Evolutionary conservation across 2,329 filamentous ascomycete genomes (phyloP).

Genomic region (Mariannaea sp.): DNA sequence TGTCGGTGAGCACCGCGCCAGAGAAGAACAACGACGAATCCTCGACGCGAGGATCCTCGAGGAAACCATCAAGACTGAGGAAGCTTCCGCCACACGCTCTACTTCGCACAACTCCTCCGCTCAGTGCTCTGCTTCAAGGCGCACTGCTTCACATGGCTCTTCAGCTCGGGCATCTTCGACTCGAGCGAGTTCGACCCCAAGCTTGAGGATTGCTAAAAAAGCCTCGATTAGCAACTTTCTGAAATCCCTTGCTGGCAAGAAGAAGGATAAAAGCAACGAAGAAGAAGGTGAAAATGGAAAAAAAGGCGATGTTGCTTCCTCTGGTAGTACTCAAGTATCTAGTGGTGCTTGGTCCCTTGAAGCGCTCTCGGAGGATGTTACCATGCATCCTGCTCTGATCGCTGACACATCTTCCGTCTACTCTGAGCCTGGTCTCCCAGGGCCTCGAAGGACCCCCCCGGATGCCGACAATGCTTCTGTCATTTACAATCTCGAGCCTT

Average conservation of each 20-base stretch:
- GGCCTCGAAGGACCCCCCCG: neutral
- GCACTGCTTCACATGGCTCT: no score
- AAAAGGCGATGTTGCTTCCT: slow-evolving; percentile 34
- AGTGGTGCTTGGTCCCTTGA: neutral
- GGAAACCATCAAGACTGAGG: slow-evolving; percentile 36
- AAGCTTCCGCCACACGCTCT: no score
- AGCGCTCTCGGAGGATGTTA: slow-evolving; percentile 31
- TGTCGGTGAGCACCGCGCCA: slow-evolving; percentile 57
- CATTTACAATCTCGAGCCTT: slow-evolving; percentile 19
- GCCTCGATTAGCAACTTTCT: slow-evolving; percentile 51
- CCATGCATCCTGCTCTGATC: slow-evolving; percentile 28
- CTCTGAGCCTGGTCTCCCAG: slow-evolving; percentile 10
- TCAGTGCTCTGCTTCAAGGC: no score
- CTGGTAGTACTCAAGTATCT: slow-evolving; percentile 34
- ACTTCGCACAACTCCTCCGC: no score
- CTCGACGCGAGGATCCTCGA: slow-evolving; percentile 30
- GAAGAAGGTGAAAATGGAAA: slow-evolving; percentile 24
- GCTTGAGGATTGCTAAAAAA: slow-evolving; percentile 48
- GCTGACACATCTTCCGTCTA: slow-evolving; percentile 25
- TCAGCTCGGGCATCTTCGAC: no score
- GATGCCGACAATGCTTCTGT: slow-evolving; percentile 13
- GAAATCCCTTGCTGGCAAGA: slow-evolving; percentile 43
- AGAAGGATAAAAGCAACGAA: slow-evolving; percentile 24
- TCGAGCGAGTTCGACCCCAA: slow-evolving; percentile 44
- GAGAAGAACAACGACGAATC: slow-evolving; percentile 49